These are phyloP conservation scores for Aureobasidium pullulans DNA, from an alignment of 2,329 filamentous ascomycete genomes.

Conservation along the genomic window DNA sequence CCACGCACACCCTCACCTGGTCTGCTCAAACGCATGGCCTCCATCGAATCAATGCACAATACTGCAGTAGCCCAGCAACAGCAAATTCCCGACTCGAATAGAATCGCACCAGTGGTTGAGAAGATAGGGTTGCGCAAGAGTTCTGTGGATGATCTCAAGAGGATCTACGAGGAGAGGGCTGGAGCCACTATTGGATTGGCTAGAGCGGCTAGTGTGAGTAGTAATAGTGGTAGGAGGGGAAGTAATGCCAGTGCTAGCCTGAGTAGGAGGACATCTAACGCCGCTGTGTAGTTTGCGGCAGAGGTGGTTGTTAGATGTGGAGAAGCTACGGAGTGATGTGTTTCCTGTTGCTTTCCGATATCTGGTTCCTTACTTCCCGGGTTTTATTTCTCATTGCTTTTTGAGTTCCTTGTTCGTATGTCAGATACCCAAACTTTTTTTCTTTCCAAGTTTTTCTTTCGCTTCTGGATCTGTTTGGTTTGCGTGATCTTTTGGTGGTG, in stretches of 20 bases:
- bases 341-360: no score
- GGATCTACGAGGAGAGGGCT: constrained; percentile 42
- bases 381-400: no score
- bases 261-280: not conserved
- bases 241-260: not conserved
- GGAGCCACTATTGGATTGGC: constrained; percentile 26
- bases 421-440: not conserved
- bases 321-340: no score
- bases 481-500: no score
- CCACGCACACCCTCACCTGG: constrained; percentile 33
- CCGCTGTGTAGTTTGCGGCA: not conserved
- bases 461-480: no score
- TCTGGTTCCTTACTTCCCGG: no score
- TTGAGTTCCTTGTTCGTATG: not conserved
- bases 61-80: not conserved
- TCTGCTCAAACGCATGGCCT: constrained; percentile 40
- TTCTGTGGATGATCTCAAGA: constrained; percentile 40
- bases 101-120: not conserved
- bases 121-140: constrained; percentile 36
- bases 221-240: not conserved
- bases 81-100: not conserved
- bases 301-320: no score
- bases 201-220: constrained; percentile 3
- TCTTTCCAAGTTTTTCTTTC: not conserved
- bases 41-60: constrained; percentile 29